These are phyloP conservation scores for Monoraphidium neglectum DNA, from an alignment of 139 green algal species.

Conservation along the genomic window DNA sequence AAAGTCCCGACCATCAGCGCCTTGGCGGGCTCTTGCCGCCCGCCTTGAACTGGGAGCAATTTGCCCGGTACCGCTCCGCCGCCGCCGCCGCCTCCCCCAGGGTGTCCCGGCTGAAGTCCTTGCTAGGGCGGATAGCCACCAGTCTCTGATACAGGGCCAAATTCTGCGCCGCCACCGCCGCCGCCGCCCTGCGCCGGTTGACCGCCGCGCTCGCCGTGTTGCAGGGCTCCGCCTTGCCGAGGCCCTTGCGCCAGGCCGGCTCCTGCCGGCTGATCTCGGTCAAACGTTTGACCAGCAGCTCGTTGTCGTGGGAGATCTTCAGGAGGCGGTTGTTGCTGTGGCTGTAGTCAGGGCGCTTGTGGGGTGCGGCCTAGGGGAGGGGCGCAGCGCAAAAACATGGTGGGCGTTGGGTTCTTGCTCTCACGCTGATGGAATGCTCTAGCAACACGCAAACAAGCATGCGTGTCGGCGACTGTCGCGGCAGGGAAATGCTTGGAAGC, in stretches of 20 bases:
- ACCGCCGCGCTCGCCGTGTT: constrained; percentile 27
- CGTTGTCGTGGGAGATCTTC: constrained; percentile 33
- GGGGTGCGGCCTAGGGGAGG: constrained; percentile 26
- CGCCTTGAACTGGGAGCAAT: constrained; percentile 23
- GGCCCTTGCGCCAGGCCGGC: constrained; percentile 9
- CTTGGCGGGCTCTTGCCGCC: neutral
- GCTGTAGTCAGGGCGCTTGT: constrained; percentile 26
- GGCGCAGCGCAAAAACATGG: neutral
- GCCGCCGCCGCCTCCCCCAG: constrained; percentile 1
- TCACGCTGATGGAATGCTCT: too few species aligned
- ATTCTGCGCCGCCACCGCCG: constrained; percentile 29
- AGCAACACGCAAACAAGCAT: too few species aligned
- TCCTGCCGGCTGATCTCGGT: constrained; percentile 20
- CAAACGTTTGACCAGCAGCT: constrained; percentile 28
- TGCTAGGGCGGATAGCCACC: constrained; percentile 24
- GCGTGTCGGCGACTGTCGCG: too few species aligned
- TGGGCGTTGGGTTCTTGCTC: neutral
- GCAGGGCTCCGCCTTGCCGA: constrained; percentile 5
- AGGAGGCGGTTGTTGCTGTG: constrained; percentile 30
- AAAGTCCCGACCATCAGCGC: too few species aligned
- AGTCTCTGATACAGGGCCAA: constrained; percentile 28
- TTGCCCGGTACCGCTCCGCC: constrained; percentile 21
- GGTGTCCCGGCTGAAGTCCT: constrained; percentile 27
- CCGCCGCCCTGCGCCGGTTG: constrained; percentile 25
- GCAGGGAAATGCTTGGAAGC: too few species aligned